Percentiles rank a stretch among this genome's conserved stretches.
These are phyloP conservation scores for Fraxinus floribunda DNA, from an alignment of 305 asterid species.

Conservation along the genomic window DNA sequence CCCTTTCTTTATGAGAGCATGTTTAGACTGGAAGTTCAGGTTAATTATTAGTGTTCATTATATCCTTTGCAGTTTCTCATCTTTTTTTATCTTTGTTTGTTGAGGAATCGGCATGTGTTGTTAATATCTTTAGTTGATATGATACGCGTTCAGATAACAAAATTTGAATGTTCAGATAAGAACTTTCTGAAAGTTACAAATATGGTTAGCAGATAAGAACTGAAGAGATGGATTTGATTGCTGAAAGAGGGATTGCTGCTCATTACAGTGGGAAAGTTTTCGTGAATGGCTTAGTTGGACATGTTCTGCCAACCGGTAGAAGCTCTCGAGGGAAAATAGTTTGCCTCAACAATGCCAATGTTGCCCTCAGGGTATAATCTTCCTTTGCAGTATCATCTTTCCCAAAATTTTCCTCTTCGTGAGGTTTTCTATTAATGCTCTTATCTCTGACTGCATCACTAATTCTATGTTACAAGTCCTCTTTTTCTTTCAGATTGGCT, in stretches of 20 bases:
- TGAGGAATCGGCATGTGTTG: background rate
- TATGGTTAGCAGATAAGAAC: conserved; percentile 68
- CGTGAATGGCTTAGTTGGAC: conserved; percentile 81
- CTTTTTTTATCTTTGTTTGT: background rate
- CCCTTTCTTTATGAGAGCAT: conserved; percentile 94
- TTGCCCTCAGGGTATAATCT: conserved; percentile 76
- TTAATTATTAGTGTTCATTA: conserved; percentile 26
- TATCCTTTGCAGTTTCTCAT: background rate
- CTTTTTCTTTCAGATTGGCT: conserved; percentile 64
- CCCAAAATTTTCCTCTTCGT: conserved; percentile 4
- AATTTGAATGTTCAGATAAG: background rate
- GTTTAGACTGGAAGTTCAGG: conserved; percentile 92
- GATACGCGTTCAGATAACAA: background rate
- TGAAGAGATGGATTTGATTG: conserved; percentile 92
- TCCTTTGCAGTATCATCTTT: conserved; percentile 19
- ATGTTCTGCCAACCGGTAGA: conserved; percentile 51
- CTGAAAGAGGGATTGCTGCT: conserved; percentile 92
- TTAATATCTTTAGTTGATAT: background rate
- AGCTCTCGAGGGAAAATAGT: conserved; percentile 58
- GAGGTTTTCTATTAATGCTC: background rate
- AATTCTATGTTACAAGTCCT: conserved; percentile 17
- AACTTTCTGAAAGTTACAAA: background rate
- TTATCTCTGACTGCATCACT: conserved; percentile 18
- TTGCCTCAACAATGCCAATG: conserved; percentile 85
- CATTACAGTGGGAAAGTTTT: conserved; percentile 84